A percentile compares a stretch with the other conserved stretches of the same genome.
Evolutionary conservation across 208 protist genomes (phyloP).

Genomic region (Novymonas esmeraldas): DNA sequence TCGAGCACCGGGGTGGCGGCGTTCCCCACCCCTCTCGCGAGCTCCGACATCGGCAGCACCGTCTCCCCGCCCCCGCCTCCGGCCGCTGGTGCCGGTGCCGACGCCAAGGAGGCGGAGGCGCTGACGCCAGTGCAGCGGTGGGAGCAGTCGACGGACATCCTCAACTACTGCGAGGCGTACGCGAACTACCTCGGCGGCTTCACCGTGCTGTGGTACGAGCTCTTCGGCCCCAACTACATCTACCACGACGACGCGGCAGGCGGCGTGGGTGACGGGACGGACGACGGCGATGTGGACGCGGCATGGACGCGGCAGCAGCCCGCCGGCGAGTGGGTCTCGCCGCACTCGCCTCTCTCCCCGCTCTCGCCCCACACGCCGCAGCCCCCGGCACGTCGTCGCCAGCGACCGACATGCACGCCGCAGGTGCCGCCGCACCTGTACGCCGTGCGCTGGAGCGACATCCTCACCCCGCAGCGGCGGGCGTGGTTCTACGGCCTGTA

Average conservation of each 20-base stretch:
- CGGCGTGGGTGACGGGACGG: background rate
- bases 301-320: background rate
- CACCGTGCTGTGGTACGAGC: slow-evolving; percentile 56
- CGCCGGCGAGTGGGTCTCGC: slow-evolving; percentile 11
- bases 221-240: slow-evolving; percentile 59
- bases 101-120: slow-evolving; percentile 4
- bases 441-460: slow-evolving; percentile 62
- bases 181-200: slow-evolving; percentile 56
- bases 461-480: slow-evolving; percentile 37
- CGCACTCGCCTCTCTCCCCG: background rate
- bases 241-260: slow-evolving; percentile 1
- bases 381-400: background rate
- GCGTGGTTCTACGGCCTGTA: slow-evolving; percentile 54
- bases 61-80: background rate
- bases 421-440: slow-evolving; percentile 66
- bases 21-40: background rate
- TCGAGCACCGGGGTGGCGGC: background rate
- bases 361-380: background rate
- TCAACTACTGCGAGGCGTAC: slow-evolving; percentile 53
- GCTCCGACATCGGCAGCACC: slow-evolving; percentile 4
- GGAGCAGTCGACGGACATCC: slow-evolving; percentile 31
- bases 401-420: background rate
- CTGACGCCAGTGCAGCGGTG: slow-evolving; percentile 14
- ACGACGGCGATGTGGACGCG: background rate
- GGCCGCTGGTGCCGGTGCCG: background rate